Base-by-base conservation (phyloP, 1,284 basidiomycete genomes). In the Crocinoboletus sp. region DNA sequence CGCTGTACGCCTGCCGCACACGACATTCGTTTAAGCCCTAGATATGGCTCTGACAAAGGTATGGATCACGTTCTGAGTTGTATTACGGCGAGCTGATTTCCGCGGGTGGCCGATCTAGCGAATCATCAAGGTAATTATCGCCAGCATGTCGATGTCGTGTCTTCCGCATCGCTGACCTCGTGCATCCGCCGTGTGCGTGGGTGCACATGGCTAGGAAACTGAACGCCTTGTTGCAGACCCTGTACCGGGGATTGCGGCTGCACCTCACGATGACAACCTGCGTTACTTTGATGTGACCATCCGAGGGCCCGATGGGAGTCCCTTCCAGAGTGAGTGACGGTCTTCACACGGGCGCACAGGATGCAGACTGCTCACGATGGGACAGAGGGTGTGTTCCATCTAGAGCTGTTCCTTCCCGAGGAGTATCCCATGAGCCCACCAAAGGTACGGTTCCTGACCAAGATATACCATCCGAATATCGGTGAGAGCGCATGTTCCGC, bases 401-500 rank as follows among this genome's bases (percentile, higher is more conserved):
- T 98, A 27, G 96, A 99, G 69, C 76, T 99, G 36, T 99, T 98
- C 73, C 74, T 99, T 34, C 94, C 96, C 2, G 95, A 98, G 67
- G 95, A 98, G 65, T 99, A 99, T 69, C 95, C 95, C 2, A 98
- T 99, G 95, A 89, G 89, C 41, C 94, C 96, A 0, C 96, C 96
- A 24, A 99, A 98, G 71, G 96, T 99, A 46, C 82, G 96, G 53
- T 99, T 99, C 75, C 72, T 98, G 56, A 98, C 95, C 51, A 96
- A 96, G 84, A 96, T 99, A 74, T 99, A 99, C 74, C 96, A 99
- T 70, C 96, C 96, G 28, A 99, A 99, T 70, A 99, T 99, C 69
- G 94, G 94, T 95, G 61, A 60, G 77, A 35, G 31, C 19, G 38
- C 42, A 37, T 22, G 43, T 38, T 53, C 23, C 30, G 27, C 40